Evolutionary conservation across 139 green algal species (phyloP).

Genomic region (Coelastrella sp.): DNA sequence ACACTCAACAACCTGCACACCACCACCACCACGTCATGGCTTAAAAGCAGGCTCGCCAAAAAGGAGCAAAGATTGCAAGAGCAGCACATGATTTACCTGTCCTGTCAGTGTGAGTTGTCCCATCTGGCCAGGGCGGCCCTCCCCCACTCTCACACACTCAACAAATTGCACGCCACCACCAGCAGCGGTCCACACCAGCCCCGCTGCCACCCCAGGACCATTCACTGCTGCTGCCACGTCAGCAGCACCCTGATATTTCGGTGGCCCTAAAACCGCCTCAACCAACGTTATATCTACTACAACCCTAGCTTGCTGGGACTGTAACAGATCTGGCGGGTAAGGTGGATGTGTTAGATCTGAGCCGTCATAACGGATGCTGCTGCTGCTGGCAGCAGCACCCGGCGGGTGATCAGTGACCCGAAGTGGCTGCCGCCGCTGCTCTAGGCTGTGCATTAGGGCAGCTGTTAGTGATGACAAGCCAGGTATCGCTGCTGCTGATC

Average conservation of each 20-base stretch:
- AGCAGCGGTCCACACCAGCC: conserved; percentile 84
- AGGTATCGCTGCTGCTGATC: background rate
- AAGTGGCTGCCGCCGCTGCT: background rate
- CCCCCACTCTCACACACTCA: conserved; percentile 69
- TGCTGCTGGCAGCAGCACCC: conserved; percentile 26
- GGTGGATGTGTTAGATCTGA: background rate
- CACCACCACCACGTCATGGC: too few relatives aligned
- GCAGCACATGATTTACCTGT: conserved; percentile 72
- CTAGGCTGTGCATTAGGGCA: conserved; percentile 11
- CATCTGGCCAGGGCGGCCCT: conserved; percentile 3
- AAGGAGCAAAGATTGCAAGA: too few relatives aligned
- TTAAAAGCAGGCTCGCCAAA: too few relatives aligned
- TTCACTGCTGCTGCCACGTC: conserved; percentile 59
- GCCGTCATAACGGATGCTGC: conserved; percentile 21
- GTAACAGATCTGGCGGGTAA: conserved; percentile 53
- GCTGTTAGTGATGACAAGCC: conserved; percentile 21
- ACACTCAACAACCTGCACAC: conserved; percentile 47
- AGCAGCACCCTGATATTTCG: conserved; percentile 46
- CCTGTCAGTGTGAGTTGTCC: conserved; percentile 82
- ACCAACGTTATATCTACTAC: conserved; percentile 75
- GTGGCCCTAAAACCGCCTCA: conserved; percentile 78
- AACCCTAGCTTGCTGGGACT: background rate
- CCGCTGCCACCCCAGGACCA: conserved; percentile 75
- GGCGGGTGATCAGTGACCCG: background rate
- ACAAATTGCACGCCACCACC: conserved; percentile 84